These are phyloP conservation scores for Fusarium anthophilum DNA, from an alignment of 2,329 filamentous ascomycete genomes.

Conservation along the genomic window DNA sequence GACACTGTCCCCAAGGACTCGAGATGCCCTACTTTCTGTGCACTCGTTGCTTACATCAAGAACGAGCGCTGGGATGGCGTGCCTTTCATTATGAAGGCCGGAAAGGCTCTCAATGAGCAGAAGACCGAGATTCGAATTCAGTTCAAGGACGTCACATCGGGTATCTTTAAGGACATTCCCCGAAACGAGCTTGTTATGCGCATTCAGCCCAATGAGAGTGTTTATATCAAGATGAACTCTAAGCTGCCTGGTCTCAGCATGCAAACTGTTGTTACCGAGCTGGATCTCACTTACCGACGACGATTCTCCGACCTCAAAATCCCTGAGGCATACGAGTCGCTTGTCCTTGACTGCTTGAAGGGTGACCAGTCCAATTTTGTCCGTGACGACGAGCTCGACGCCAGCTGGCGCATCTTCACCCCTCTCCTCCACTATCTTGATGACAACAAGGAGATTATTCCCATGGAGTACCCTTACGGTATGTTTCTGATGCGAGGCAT, in stretches of 20 bases:
- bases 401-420: constrained; percentile 98
- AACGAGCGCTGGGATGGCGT: constrained; percentile 99
- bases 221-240: constrained; percentile 99
- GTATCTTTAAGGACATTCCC: constrained; percentile 99
- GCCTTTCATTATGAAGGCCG: constrained; percentile 99
- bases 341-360: constrained; percentile 97
- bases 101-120: constrained; percentile 98
- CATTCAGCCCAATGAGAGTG: constrained; percentile 98
- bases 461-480: constrained; percentile 99
- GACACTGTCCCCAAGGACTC: constrained; percentile 98
- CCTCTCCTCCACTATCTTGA: constrained; percentile 98
- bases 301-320: constrained; percentile 99
- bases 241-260: constrained; percentile 98
- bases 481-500: constrained; percentile 33
- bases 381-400: constrained; percentile 94
- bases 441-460: constrained; percentile 98
- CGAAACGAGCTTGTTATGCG: constrained; percentile 99
- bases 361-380: constrained; percentile 99
- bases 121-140: constrained; percentile 99
- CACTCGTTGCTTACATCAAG: constrained; percentile 97
- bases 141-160: constrained; percentile 99
- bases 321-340: constrained; percentile 96
- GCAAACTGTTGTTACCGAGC: constrained; percentile 98
- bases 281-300: constrained; percentile 96
- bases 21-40: constrained; percentile 97